Evolutionary conservation across 139 green algal species (phyloP).

Genomic region (Chlamydomonas urium): DNA sequence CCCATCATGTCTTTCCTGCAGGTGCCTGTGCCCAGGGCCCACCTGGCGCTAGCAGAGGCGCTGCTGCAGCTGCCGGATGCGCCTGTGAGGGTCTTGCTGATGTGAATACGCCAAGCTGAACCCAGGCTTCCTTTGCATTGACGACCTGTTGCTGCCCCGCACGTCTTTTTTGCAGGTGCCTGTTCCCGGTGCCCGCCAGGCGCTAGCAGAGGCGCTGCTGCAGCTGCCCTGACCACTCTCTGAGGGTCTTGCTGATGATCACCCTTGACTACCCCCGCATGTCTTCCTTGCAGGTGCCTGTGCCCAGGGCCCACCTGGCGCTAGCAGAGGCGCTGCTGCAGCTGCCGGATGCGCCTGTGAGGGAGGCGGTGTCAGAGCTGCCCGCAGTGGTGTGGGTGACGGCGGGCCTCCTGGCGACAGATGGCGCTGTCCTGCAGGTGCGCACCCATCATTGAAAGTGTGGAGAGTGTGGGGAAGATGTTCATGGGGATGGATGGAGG

Average conservation of each 20-base stretch:
- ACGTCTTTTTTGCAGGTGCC: too few relatives aligned
- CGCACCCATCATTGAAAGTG: background rate
- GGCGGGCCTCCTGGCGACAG: constrained; percentile 51
- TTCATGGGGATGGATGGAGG: too few relatives aligned
- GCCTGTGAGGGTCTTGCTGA: constrained; percentile 27
- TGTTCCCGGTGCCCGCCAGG: too few relatives aligned
- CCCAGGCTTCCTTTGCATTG: too few relatives aligned
- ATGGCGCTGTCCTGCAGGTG: constrained; percentile 45
- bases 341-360: constrained; percentile 44
- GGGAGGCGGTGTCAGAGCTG: constrained; percentile 17
- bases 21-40: too few relatives aligned
- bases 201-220: constrained; percentile 43
- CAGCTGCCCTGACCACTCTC: too few relatives aligned
- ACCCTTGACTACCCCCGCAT: too few relatives aligned
- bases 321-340: constrained; percentile 45
- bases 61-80: constrained; percentile 50
- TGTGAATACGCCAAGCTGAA: too few relatives aligned
- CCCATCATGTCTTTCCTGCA: too few relatives aligned
- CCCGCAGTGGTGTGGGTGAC: constrained; percentile 51
- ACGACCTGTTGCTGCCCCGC: too few relatives aligned
- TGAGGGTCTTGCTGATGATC: too few relatives aligned
- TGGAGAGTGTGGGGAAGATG: background rate
- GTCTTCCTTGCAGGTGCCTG: too few relatives aligned
- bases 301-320: background rate
- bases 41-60: constrained; percentile 30